A percentile compares a stretch with the other conserved stretches of the same genome.
These are phyloP conservation scores for Arabis alpina DNA, from an alignment of 345 rosid genomes.

Conservation along the genomic window DNA sequence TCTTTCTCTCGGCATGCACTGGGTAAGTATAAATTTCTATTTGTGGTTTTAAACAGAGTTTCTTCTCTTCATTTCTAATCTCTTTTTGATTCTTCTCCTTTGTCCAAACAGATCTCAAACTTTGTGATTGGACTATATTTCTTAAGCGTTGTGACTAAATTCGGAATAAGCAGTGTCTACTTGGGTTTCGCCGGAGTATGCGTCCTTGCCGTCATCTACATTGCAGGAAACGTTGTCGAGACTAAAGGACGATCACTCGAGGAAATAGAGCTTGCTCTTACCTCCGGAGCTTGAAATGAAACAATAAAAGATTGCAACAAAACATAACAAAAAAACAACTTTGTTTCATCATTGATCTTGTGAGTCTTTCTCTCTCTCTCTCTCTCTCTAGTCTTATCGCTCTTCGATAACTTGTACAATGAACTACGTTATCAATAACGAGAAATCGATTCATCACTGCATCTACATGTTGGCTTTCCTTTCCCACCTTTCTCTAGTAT, in stretches of 20 bases:
- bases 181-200: constrained; percentile 82
- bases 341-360: constrained; percentile 27
- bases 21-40: constrained; percentile 57
- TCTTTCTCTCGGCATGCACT: constrained; percentile 92
- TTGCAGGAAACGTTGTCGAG: constrained; percentile 80
- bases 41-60: constrained; percentile 2
- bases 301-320: neutral
- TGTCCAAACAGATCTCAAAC: constrained; percentile 71
- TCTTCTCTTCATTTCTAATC: constrained; percentile 10
- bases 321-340: neutral
- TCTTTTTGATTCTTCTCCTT: neutral
- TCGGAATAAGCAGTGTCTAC: constrained; percentile 92
- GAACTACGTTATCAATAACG: constrained; percentile 17
- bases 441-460: constrained; percentile 44
- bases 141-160: constrained; percentile 86
- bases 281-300: constrained; percentile 43
- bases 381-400: neutral
- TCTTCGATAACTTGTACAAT: constrained; percentile 33
- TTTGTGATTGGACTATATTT: constrained; percentile 91
- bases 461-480: constrained; percentile 80
- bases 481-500: constrained; percentile 76
- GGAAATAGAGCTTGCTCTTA: constrained; percentile 91
- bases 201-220: constrained; percentile 79
- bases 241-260: constrained; percentile 96
- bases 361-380: constrained; percentile 21